A percentile compares a stretch with the other conserved stretches of the same genome.
These are phyloP conservation scores for Thuja plicata DNA, from an alignment of 83 land plant species.

Conservation along the genomic window DNA sequence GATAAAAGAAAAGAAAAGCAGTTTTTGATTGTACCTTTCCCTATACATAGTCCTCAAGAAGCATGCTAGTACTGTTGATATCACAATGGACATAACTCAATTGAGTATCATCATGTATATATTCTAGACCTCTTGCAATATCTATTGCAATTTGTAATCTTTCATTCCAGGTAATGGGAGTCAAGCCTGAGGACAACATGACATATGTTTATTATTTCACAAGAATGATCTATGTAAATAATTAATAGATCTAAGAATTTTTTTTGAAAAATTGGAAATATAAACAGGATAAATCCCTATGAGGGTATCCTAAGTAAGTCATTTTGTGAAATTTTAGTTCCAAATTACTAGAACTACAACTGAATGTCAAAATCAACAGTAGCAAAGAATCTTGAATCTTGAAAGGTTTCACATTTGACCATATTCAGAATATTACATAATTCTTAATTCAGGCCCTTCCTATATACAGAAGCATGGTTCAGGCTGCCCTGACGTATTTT, in stretches of 20 bases:
- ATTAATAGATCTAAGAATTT: not conserved
- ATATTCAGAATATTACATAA: too few species aligned
- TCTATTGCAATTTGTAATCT: constrained; percentile 1
- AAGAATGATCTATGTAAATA: too few species aligned
- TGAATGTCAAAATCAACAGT: too few species aligned
- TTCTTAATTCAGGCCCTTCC: too few species aligned
- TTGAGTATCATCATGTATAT: not conserved
- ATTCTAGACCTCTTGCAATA: not conserved
- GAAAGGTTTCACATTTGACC: too few species aligned
- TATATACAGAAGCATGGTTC: too few species aligned
- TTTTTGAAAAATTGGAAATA: not conserved
- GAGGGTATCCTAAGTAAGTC: too few species aligned
- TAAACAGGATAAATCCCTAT: not conserved
- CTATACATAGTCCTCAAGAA: not conserved
- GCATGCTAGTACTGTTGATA: not conserved
- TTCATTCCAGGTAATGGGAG: not conserved
- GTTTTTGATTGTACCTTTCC: not conserved
- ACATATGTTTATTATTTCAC: not conserved
- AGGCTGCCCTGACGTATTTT: too few species aligned
- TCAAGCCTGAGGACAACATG: not conserved
- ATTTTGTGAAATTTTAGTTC: not conserved
- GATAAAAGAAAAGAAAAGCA: not conserved
- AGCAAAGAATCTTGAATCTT: too few species aligned
- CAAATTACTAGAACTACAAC: not conserved
- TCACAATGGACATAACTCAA: not conserved